phyloP scores from a whole-genome alignment of 2,329 filamentous ascomycete species.

The Periconia sp. region DNA sequence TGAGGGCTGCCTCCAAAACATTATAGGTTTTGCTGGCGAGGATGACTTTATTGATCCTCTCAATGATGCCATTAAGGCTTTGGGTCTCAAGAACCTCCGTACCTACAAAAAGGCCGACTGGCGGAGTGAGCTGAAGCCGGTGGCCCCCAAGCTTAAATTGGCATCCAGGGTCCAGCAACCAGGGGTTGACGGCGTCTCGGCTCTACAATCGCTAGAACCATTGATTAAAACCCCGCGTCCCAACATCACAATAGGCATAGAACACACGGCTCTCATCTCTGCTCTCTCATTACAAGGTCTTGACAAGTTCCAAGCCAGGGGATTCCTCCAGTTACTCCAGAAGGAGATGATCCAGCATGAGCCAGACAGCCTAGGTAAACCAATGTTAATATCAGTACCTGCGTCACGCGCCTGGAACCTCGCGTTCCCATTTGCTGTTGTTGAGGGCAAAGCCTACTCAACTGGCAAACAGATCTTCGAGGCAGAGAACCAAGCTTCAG shows the following conservation, averaged over 20 bases:
- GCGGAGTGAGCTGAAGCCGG: constrained; percentile 18
- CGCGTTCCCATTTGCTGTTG: constrained; percentile 16
- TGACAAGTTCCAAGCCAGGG: constrained; percentile 2
- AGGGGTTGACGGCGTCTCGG: constrained; percentile 10
- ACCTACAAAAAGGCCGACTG: constrained; percentile 14
- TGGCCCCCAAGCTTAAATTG: constrained; percentile 7
- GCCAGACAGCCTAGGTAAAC: constrained; percentile 5
- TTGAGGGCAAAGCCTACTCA: constrained; percentile 20
- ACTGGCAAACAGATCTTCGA: constrained; percentile 20
- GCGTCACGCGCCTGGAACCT: constrained; percentile 10
- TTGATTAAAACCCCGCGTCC: constrained; percentile 12
- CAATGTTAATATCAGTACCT: constrained; percentile 13
- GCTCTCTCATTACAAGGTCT: constrained; percentile 14
- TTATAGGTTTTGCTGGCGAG: constrained; percentile 11
- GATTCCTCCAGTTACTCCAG: constrained; percentile 11
- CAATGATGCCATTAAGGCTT: constrained; percentile 9
- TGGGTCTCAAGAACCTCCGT: constrained; percentile 14
- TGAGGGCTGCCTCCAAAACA: constrained; percentile 11
- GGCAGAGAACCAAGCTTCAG: constrained; percentile 22
- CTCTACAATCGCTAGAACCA: constrained; percentile 3
- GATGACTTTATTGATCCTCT: constrained; percentile 15
- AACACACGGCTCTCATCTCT: constrained; percentile 14
- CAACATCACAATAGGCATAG: constrained; percentile 13
- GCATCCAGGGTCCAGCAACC: constrained; percentile 9
- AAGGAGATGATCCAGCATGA: constrained; percentile 12